Evolutionary conservation across 225 moss, liverwort and hornwort species (phyloP).

Genomic region (Bryoerythrophyllum caledonicum): DNA sequence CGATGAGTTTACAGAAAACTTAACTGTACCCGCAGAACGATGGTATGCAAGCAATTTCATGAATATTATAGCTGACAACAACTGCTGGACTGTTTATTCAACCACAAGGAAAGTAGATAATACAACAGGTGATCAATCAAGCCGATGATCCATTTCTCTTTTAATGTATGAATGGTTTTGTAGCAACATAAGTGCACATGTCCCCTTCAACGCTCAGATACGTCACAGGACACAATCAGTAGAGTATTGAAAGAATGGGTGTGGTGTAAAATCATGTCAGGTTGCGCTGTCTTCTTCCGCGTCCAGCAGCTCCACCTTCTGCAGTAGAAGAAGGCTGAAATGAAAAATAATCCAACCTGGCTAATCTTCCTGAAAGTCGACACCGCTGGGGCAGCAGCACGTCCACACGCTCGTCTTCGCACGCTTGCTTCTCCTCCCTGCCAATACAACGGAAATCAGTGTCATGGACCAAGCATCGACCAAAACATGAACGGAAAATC

Average conservation of each 20-base stretch:
- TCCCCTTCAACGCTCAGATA: neutral
- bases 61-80: neutral
- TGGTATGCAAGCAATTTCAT: neutral
- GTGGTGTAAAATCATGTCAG: constrained; percentile 17
- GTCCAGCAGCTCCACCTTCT: constrained; percentile 25
- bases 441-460: constrained; percentile 7
- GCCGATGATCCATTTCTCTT: constrained; percentile 23
- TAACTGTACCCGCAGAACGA: neutral
- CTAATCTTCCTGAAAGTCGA: constrained; percentile 36
- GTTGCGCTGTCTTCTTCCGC: constrained; percentile 42
- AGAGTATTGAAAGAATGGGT: constrained; percentile 16
- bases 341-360: constrained; percentile 43
- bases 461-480: neutral
- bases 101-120: neutral
- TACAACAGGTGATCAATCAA: neutral
- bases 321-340: constrained; percentile 25
- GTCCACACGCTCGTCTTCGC: constrained; percentile 33
- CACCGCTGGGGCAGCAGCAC: constrained; percentile 43
- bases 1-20: too few relatives aligned
- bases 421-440: constrained; percentile 40
- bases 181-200: constrained; percentile 17
- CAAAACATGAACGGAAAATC: neutral
- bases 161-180: constrained; percentile 14
- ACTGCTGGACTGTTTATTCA: neutral
- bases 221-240: neutral